These are phyloP conservation scores for Pythium insidiosum DNA, from an alignment of 352 stramenopile genomes.

Conservation along the genomic window DNA sequence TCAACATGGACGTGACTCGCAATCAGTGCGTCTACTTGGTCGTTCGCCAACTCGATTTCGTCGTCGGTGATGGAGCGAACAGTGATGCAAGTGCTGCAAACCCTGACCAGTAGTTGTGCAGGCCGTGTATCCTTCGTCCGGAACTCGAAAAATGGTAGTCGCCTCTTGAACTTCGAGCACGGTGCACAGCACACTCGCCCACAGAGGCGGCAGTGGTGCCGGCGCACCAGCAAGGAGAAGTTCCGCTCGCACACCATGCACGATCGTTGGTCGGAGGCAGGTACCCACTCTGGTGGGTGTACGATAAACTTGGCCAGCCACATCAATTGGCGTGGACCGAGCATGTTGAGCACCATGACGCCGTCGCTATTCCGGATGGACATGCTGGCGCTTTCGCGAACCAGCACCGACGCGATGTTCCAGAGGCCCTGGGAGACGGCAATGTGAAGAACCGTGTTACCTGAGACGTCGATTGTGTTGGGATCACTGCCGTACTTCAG, in stretches of 20 bases:
- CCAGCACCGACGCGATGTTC: conserved; percentile 59
- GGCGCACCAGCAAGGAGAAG: conserved; percentile 62
- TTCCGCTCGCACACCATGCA: conserved; percentile 71
- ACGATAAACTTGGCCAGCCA: conserved; percentile 76
- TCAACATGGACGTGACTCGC: conserved; percentile 14
- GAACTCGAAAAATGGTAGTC: conserved; percentile 45
- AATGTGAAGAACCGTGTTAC: conserved; percentile 78
- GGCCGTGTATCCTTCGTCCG: conserved; percentile 30
- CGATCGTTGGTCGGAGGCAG: conserved; percentile 42
- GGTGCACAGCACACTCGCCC: conserved; percentile 73
- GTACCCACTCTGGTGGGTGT: conserved; percentile 66
- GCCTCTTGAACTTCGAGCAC: conserved; percentile 74
- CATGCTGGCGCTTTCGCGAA: conserved; percentile 57
- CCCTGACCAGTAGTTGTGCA: conserved; percentile 44
- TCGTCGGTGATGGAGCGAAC: conserved; percentile 40
- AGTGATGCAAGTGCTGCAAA: conserved; percentile 67
- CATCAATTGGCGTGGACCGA: conserved; percentile 57
- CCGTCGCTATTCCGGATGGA: conserved; percentile 71
- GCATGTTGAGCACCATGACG: conserved; percentile 64
- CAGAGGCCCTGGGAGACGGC: conserved; percentile 67
- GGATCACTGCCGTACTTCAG: conserved; percentile 72
- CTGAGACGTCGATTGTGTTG: conserved; percentile 56
- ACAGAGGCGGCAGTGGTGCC: conserved; percentile 78
- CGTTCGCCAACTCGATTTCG: conserved; percentile 22
- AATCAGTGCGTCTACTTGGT: conserved; percentile 21